Conservation (phyloP, 306 rosid genomes). For the Rubus parviflorus region DNA sequence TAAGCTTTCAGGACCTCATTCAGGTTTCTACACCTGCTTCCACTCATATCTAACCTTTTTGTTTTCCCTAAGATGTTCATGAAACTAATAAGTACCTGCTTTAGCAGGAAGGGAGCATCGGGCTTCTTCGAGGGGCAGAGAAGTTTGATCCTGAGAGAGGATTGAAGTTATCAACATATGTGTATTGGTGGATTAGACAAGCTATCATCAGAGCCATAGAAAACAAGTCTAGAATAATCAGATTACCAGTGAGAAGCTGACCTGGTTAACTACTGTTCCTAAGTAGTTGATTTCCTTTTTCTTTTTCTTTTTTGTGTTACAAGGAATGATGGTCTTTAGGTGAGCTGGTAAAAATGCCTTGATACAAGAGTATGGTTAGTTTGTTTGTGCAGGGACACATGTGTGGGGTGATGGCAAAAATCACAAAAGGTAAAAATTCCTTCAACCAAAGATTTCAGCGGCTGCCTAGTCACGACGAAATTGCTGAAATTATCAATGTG, state of each 20-base stretch:
- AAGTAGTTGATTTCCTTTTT: neutral
- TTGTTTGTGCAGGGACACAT: conserved; percentile 58
- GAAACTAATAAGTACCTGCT: conserved; percentile 14
- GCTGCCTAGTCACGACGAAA: conserved; percentile 56
- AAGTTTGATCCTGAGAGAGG: conserved; percentile 74
- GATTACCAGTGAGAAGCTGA: conserved; percentile 72
- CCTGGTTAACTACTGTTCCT: conserved; percentile 15
- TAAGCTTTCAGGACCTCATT: conserved; percentile 72
- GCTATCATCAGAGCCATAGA: conserved; percentile 72
- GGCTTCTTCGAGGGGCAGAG: conserved; percentile 77
- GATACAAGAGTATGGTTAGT: conserved; percentile 69
- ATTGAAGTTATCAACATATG: conserved; percentile 72
- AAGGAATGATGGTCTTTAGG: neutral
- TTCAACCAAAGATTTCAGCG: conserved; percentile 46
- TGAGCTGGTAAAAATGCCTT: conserved; percentile 36
- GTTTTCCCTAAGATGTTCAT: conserved; percentile 2
- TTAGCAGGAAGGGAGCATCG: conserved; percentile 80
- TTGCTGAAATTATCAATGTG: conserved; percentile 44
- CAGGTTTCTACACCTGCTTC: conserved; percentile 51
- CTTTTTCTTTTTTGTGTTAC: neutral
- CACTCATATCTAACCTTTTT: conserved; percentile 21
- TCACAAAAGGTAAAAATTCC: conserved; percentile 51
- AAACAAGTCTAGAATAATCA: conserved; percentile 60
- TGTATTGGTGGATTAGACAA: conserved; percentile 89
- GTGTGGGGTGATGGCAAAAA: conserved; percentile 58